Evolutionary conservation across 768 basidiomycete genomes (phyloP).

Genomic region (Termitomyces sp.): DNA sequence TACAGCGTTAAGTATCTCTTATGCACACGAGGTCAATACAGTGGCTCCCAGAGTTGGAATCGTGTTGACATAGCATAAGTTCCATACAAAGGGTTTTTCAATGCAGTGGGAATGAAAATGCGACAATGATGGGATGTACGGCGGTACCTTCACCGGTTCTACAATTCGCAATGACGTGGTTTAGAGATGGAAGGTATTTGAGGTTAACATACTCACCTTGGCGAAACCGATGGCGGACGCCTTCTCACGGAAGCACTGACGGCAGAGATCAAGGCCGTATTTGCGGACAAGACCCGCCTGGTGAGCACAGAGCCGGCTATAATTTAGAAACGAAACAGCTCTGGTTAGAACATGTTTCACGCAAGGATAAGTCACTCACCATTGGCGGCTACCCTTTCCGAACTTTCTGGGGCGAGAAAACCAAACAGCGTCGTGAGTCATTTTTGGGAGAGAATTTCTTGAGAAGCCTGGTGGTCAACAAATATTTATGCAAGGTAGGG

Average conservation of each 20-base stretch:
- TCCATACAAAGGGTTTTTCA: constrained; percentile 14
- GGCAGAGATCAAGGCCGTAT: constrained; percentile 95
- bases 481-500: constrained; percentile 3
- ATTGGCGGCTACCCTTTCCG: constrained; percentile 95
- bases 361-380: constrained; percentile 45
- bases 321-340: neutral
- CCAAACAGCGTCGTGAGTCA: constrained; percentile 99
- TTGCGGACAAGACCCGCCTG: constrained; percentile 98
- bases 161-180: neutral
- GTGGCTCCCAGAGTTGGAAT: neutral
- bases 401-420: constrained; percentile 93
- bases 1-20: neutral
- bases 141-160: constrained; percentile 55
- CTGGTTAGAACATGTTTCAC: neutral
- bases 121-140: too few species aligned
- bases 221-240: constrained; percentile 88
- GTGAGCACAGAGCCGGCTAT: constrained; percentile 92
- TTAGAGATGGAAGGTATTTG: neutral
- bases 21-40: neutral
- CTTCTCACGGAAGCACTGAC: constrained; percentile 98
- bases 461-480: constrained; percentile 9
- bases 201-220: constrained; percentile 60
- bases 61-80: constrained; percentile 13
- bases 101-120: neutral
- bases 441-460: constrained; percentile 32